Evolutionary conservation across 441 rosid species (phyloP).

Genomic region (Jatropha multifida): DNA sequence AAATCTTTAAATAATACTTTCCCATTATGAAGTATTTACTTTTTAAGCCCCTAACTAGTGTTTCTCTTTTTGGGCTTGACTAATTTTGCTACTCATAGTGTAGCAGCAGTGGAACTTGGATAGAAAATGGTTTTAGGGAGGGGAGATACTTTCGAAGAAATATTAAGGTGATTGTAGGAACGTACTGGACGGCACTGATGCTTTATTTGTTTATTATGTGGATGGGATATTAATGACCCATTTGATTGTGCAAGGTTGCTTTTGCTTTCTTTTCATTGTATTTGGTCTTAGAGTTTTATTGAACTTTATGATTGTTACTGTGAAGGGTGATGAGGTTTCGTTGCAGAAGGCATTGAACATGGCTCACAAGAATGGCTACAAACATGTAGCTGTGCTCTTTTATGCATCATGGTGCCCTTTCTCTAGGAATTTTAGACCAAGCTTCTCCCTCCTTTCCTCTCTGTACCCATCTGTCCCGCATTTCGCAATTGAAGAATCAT

Average conservation of each 20-base stretch:
- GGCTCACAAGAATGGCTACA: constrained; percentile 53
- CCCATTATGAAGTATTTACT: too few relatives aligned
- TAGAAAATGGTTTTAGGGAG: background rate
- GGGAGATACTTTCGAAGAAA: background rate
- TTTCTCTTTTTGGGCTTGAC: background rate
- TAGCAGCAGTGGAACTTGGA: background rate
- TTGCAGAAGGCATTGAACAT: constrained; percentile 64
- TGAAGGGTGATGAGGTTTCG: constrained; percentile 83
- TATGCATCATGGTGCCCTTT: constrained; percentile 98
- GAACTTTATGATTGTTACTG: constrained; percentile 14
- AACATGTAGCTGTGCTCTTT: constrained; percentile 78
- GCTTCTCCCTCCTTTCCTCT: constrained; percentile 62
- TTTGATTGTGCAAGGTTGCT: background rate
- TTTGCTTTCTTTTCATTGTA: background rate
- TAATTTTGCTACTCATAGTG: background rate
- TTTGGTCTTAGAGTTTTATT: constrained; percentile 13
- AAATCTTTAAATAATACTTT: background rate
- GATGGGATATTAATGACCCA: background rate
- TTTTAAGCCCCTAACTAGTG: background rate
- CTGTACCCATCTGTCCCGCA: constrained; percentile 69
- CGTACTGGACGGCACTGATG: background rate
- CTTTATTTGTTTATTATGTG: background rate
- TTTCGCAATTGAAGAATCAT: constrained; percentile 74
- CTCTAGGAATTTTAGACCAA: constrained; percentile 68
- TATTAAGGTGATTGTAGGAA: background rate